phyloP scores from a whole-genome alignment of 306 rosid species.

The Prosopis cineraria region DNA sequence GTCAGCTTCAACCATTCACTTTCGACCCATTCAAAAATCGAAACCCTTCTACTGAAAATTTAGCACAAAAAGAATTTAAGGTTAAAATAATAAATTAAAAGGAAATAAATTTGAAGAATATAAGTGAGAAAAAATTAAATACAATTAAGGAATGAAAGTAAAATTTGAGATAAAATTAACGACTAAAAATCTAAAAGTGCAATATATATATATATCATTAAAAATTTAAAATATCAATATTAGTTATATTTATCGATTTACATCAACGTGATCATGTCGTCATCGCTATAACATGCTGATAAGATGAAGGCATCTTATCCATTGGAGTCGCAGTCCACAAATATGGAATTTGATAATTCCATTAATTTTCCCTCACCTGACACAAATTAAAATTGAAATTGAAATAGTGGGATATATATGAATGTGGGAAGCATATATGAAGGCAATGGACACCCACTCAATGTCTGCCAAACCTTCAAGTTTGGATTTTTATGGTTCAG shows the following conservation, averaged over 20 bases:
- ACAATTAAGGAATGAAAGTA: no score
- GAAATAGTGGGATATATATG: no score
- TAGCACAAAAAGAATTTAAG: no score
- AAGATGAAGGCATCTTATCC: conserved; percentile 6
- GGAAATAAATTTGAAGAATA: no score
- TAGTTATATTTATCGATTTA: not conserved
- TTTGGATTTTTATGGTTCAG: not conserved
- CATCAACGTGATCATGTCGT: conserved; percentile 7
- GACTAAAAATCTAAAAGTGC: not conserved
- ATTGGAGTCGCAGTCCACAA: not conserved
- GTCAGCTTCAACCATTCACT: not conserved
- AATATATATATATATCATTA: not conserved
- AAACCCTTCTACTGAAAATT: no score
- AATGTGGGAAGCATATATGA: no score
- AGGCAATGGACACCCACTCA: not conserved
- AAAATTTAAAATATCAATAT: not conserved
- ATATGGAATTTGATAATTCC: not conserved
- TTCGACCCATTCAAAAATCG: not conserved
- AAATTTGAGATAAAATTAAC: not conserved
- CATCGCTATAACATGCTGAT: not conserved
- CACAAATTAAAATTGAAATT: no score
- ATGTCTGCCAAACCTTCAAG: not conserved
- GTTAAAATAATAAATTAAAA: no score
- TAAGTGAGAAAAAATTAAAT: no score
- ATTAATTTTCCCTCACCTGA: no score